Evolutionary conservation across 164 flowering plant species (phyloP), one percentile per base, ranked within the genome.

Genomic region (Nelumbo lutea): DNA sequence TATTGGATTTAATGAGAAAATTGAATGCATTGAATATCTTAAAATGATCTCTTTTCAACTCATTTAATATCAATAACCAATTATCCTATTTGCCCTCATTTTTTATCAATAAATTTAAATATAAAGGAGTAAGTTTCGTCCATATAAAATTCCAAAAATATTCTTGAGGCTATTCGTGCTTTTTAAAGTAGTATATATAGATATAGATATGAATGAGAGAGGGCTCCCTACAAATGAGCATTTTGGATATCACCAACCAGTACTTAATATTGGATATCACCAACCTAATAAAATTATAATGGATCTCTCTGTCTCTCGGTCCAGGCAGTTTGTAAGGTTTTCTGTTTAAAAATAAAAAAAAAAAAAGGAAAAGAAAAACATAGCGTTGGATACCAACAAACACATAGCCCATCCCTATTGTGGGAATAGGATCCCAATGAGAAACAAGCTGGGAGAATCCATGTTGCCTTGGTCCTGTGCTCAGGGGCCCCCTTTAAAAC

Each of bases 391-490:
- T 55, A 74, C 57, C 27, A 43, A 65, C 38, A 62, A 27, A 61
- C 66, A 51, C 42, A 61, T 10, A 52, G 43, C 72, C 9, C 47
- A 56, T 39, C 43, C 69, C 62, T 71, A 74, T 72, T 76, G 59
- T 9, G 45, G 76, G 72, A 70, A 69, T 70, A 52, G 65, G 59
- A 42, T 57, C 69, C 52, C 14, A 9, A 68, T 50, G 6, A 44
- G 55, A 53, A 57, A 55, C 15, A 38, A 68, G 60, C 27, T 27
- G 27, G 27, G 27, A 61, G 42, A 62, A 60, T 14, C 62, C 56
- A 68, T 60, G 5, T 9, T 59, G 60, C 66, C 14, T 62, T 72
- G 67, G 47, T 1, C 47, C 51, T 66, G 43, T 13, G 62, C 55
- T 44, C 14, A 47, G 47, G 55, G 41, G 48, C 45, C 56, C 52